phyloP scores from a whole-genome alignment of 148 eudicot species.

The Rhododendron molle region DNA sequence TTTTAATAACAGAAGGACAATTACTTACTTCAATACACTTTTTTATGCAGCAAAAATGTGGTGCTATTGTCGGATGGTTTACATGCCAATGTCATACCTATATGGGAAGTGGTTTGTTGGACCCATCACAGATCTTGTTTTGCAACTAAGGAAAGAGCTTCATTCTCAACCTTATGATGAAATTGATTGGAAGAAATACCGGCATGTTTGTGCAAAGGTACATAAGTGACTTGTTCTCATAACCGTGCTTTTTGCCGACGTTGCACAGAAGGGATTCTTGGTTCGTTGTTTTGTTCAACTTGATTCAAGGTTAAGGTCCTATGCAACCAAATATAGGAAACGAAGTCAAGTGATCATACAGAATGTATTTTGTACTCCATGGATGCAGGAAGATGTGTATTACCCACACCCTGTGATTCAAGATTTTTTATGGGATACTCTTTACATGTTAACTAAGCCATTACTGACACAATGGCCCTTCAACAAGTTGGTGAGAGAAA shows the following conservation, averaged over 20 bases:
- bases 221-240: background rate
- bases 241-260: no score
- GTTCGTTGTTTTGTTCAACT: background rate
- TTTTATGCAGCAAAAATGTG: conserved; percentile 30
- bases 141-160: conserved; percentile 35
- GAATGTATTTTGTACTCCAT: background rate
- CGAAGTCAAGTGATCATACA: background rate
- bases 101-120: conserved; percentile 39
- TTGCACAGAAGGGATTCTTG: background rate
- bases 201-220: conserved; percentile 36
- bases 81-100: conserved; percentile 42
- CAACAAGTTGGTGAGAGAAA: conserved; percentile 18
- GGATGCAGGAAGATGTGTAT: conserved; percentile 16
- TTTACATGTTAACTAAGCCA: conserved; percentile 13
- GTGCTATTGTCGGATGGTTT: conserved; percentile 29
- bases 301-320: background rate
- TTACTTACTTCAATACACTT: background rate
- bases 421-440: conserved; percentile 20
- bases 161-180: conserved; percentile 28
- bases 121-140: conserved; percentile 31
- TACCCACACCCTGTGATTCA: conserved; percentile 17
- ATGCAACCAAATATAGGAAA: background rate
- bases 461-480: conserved; percentile 21
- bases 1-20: background rate
- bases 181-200: conserved; percentile 30